Evolutionary conservation across 352 stramenopile species (phyloP), one percentile per base, ranked within the genome.

Genomic region (Phytophthora idaei): DNA sequence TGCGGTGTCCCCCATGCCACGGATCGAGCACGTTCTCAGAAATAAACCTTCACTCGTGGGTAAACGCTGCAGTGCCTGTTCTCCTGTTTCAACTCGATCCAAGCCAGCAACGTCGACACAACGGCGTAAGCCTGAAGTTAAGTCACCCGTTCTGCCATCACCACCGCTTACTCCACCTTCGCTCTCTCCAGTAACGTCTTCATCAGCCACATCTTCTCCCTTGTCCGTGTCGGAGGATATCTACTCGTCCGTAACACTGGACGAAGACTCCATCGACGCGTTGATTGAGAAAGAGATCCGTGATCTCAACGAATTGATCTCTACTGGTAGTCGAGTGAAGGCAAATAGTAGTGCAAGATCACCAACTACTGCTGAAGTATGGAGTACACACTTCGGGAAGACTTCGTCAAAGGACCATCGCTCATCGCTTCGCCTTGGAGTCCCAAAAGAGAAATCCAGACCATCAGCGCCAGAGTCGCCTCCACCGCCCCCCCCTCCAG

Each of bases 231-330:
- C 68, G 3, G 67, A 76, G 25, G 62, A 78, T 2, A 80, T 69
- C 2, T 64, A 80, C 25, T 49, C 46, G 2, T 32, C 50, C 11
- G 42, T 42, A 25, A 57, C 49, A 8, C 46, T 65, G 0, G 65
- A 69, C 4, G 64, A 83, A 8, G 62, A 73, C 11, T 87, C 76
- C 4, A 76, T 87, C n/a, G 76, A 86, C 53, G 62, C 74, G 11
- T 65, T 87, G 14, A 82, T 90, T 36, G 65, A 56, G 10, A 68
- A 75, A 6, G 81, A 88, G n/a, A 73, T 90, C 3, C 45, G 60
- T 1, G 50, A 85, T 5, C 61, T 90, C 0, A 75, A 80, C 31
- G 54, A 68, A 0, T 60, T 90, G 15, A 76, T 90, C 14, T 73
- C 64, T 6, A 70, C 65, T 7, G 57, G 60, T 56, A 78, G 48